These are phyloP conservation scores for Pittosporum tobira DNA, from an alignment of 129 eudicot species.

Conservation along the genomic window DNA sequence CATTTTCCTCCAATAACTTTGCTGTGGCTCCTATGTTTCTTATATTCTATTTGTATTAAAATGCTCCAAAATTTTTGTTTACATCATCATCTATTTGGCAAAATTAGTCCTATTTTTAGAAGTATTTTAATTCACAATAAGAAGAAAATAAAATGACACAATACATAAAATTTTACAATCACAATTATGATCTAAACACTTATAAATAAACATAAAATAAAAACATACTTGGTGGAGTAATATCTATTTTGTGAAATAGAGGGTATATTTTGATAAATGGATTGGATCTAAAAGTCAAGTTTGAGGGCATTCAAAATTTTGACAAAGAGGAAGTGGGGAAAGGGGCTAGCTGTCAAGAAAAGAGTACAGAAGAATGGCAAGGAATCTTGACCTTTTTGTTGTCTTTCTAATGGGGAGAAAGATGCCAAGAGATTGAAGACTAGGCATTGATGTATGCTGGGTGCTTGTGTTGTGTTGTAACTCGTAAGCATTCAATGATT, in stretches of 20 bases:
- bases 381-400: slow-evolving; percentile 45
- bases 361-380: slow-evolving; percentile 32
- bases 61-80: too few relatives aligned
- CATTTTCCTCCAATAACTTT: not conserved
- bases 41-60: not conserved
- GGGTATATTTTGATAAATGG: not conserved
- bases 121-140: too few relatives aligned
- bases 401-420: slow-evolving; percentile 1
- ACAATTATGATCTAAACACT: too few relatives aligned
- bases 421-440: not conserved
- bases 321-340: not conserved
- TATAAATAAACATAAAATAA: too few relatives aligned
- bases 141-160: too few relatives aligned
- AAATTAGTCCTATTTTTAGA: not conserved
- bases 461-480: slow-evolving; percentile 5
- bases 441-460: not conserved
- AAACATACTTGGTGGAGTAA: too few relatives aligned
- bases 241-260: too few relatives aligned
- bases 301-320: too few relatives aligned
- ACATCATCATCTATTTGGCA: not conserved
- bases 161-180: too few relatives aligned
- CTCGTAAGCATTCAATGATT: not conserved
- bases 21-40: not conserved
- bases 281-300: too few relatives aligned
- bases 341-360: slow-evolving; percentile 33